A percentile compares a stretch with the other conserved stretches of the same genome.
Evolutionary conservation across 2,329 filamentous ascomycete species (phyloP).

Genomic region (Fusarium floridanum): DNA sequence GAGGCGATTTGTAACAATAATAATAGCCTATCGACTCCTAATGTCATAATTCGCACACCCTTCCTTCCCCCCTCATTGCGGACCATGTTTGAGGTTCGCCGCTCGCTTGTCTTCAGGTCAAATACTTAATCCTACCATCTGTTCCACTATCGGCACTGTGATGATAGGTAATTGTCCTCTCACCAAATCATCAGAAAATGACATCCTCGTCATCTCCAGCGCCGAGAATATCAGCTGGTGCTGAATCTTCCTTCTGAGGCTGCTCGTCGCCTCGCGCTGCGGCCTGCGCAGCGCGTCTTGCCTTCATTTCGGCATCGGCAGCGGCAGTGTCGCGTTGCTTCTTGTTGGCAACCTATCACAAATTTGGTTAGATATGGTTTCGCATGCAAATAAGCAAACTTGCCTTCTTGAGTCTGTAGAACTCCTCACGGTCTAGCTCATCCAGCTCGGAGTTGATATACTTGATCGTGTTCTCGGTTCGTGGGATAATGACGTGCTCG

Average conservation of each 20-base stretch:
- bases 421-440: conserved; percentile 97
- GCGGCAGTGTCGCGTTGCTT: conserved; percentile 83
- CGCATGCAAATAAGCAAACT: background rate
- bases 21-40: conserved; percentile 5
- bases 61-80: background rate
- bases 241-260: conserved; percentile 54
- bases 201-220: conserved; percentile 86
- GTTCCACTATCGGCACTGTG: background rate
- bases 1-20: background rate
- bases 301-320: conserved; percentile 80
- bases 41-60: background rate
- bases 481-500: conserved; percentile 95
- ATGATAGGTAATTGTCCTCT: background rate
- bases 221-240: conserved; percentile 75
- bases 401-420: conserved; percentile 94
- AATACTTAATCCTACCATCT: background rate
- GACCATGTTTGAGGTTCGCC: background rate
- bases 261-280: conserved; percentile 49
- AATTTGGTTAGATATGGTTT: conserved; percentile 15
- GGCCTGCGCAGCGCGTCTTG: conserved; percentile 70
- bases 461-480: conserved; percentile 99
- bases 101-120: background rate
- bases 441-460: conserved; percentile 99
- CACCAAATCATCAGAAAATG: conserved; percentile 73
- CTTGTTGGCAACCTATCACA: conserved; percentile 77